phyloP scores from a whole-genome alignment of 768 basidiomycete species.

The Leccinellum albellum region DNA sequence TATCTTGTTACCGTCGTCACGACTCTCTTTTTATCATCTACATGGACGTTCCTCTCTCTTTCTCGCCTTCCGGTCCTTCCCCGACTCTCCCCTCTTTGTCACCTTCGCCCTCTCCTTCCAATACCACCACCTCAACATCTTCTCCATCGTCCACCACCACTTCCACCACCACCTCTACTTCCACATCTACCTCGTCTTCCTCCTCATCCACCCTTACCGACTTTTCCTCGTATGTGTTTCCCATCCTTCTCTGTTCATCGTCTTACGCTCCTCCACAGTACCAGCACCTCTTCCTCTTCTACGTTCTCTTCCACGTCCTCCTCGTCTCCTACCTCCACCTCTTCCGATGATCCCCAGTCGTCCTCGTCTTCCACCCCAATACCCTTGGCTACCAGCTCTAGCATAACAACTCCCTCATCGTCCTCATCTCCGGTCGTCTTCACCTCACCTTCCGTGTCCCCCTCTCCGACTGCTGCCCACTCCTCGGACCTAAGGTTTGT shows the following conservation, averaged over 20 bases:
- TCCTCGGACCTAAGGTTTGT: slow-evolving; percentile 25
- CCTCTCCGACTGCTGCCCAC: slow-evolving; percentile 12
- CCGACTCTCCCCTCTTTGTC: not conserved
- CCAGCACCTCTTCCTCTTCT: not conserved
- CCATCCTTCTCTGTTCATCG: not conserved
- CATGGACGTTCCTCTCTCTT: no score
- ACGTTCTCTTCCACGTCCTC: slow-evolving; percentile 1
- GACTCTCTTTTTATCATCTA: no score
- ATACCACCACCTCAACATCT: not conserved
- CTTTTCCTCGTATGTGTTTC: slow-evolving; percentile 10
- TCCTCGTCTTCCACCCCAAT: slow-evolving; percentile 1
- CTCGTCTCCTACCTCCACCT: not conserved
- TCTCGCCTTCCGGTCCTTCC: no score
- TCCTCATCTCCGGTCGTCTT: not conserved
- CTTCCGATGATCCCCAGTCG: not conserved
- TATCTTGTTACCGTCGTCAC: no score
- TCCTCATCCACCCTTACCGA: not conserved
- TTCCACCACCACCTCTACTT: not conserved
- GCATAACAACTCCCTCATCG: not conserved
- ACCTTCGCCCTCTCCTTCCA: not conserved
- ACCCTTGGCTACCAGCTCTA: not conserved
- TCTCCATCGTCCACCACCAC: not conserved
- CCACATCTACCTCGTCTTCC: not conserved
- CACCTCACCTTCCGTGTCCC: not conserved
- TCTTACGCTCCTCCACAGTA: slow-evolving; percentile 1